Evolutionary conservation across 2,329 filamentous ascomycete species (phyloP).

Genomic region (Pestalotiopsis sp.): DNA sequence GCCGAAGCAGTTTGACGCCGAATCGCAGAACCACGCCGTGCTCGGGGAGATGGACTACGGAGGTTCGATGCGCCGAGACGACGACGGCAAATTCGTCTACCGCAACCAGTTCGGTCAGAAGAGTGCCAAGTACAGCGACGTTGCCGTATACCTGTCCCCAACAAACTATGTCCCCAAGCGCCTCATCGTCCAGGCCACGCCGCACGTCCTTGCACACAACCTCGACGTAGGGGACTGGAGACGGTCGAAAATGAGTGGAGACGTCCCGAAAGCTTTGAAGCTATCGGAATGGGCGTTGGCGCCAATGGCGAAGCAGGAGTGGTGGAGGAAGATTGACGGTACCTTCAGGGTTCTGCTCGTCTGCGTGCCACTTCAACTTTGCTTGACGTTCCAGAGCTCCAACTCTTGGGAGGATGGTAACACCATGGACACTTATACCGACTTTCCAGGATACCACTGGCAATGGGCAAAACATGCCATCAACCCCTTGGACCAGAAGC

Average conservation of each 20-base stretch:
- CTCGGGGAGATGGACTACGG: slow-evolving; percentile 14
- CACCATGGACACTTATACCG: slow-evolving; percentile 20
- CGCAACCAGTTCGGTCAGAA: slow-evolving; percentile 23
- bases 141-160: slow-evolving; percentile 27
- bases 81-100: slow-evolving; percentile 22
- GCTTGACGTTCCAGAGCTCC: slow-evolving; percentile 18
- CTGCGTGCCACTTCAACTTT: slow-evolving; percentile 23
- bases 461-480: slow-evolving; percentile 27
- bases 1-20: slow-evolving; percentile 10
- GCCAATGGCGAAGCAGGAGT: slow-evolving; percentile 15
- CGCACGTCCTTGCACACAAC: slow-evolving; percentile 18
- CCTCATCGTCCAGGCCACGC: slow-evolving; percentile 24
- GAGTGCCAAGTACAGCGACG: slow-evolving; percentile 24
- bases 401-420: slow-evolving; percentile 22
- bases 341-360: slow-evolving; percentile 19
- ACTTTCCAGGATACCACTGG: slow-evolving; percentile 26
- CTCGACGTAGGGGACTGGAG: slow-evolving; percentile 23
- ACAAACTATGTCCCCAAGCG: slow-evolving; percentile 23
- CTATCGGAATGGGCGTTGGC: slow-evolving; percentile 22
- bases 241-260: slow-evolving; percentile 21
- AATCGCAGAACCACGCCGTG: slow-evolving; percentile 9
- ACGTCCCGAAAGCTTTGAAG: slow-evolving; percentile 21
- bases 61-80: slow-evolving; percentile 9
- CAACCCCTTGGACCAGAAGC: slow-evolving; percentile 25
- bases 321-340: slow-evolving; percentile 15